phyloP scores from a whole-genome alignment of 495 filamentous ascomycete genomes.

The Lasiosphaeris hirsuta region DNA sequence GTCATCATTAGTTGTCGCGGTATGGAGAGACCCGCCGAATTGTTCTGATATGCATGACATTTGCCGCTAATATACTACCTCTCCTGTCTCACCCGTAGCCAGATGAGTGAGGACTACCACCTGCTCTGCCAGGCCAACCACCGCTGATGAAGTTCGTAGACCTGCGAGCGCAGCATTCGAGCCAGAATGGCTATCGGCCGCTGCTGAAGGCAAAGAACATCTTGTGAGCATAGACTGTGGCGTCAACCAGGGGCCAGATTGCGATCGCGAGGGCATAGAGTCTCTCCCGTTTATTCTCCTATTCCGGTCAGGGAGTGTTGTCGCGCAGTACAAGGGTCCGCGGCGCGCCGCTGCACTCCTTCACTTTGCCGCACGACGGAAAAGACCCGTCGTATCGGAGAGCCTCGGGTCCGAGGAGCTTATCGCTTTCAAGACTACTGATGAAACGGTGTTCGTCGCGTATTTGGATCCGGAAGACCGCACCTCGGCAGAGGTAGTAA shows the following conservation, averaged over 20 bases:
- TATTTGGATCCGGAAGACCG: constrained; percentile 28
- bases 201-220: neutral
- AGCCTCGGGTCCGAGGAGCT: constrained; percentile 18
- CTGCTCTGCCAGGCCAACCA: too few relatives aligned
- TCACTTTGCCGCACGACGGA: constrained; percentile 27
- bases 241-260: constrained; percentile 11
- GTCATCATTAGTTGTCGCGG: too few relatives aligned
- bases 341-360: constrained; percentile 30
- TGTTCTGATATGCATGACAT: too few relatives aligned
- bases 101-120: too few relatives aligned
- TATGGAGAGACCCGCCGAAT: too few relatives aligned
- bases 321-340: constrained; percentile 28
- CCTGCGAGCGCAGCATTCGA: constrained; percentile 19
- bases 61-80: too few relatives aligned
- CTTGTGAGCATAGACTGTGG: constrained; percentile 32
- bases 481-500: constrained; percentile 17
- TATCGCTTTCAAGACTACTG: constrained; percentile 31
- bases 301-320: constrained; percentile 12
- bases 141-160: constrained; percentile 1
- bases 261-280: constrained; percentile 16
- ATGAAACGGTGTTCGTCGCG: constrained; percentile 38
- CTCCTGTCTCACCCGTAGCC: too few relatives aligned
- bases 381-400: constrained; percentile 30
- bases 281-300: constrained; percentile 17
- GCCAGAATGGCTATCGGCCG: constrained; percentile 22